Evolutionary conservation across 306 rosid genomes (phyloP), one percentile per base, ranked within the genome.

Genomic region (Cercis canadensis): DNA sequence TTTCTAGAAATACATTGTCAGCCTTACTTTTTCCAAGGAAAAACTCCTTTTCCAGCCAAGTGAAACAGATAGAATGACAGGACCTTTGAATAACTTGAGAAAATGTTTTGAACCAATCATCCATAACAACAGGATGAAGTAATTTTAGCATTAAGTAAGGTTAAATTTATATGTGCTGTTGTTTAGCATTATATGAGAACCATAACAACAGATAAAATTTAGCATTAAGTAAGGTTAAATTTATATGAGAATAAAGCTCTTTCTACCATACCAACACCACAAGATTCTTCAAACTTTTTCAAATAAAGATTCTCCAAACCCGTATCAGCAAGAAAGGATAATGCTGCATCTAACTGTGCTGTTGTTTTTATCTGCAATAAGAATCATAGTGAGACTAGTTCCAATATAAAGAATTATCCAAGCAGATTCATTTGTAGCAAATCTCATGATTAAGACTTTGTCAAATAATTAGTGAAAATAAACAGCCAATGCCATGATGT

Each of bases 261-360:
- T 59, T 67, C 16, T 11, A 53, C 52, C 86, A 46, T 88, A 94
- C 99, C 99, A 77, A 53, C 32, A 39, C 0, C 34, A 15, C 5
- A 45, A 8, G 41, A 49, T 24, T 57, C 12, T 5, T 14, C 52
- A 15, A 95, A 87, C 58, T 86, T 87, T 45, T 66, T 64, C 78
- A 77, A 67, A 59, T 85, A 82, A 53, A 91, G 82, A 55, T 76
- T 51, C 56, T 87, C 96, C 0, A 40, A 33, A 34, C 83, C 96
- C 6, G 77, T 69, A 7, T 70, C 37, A 44, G 85, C 72, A 57
- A 94, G 84, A 80, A 83, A 94, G 8, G 86, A 69, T 24, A 94
- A 79, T 4, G 97, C 95, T 0, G 92, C 99, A 51, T 94, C 99
- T 67, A 94, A 86, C 74, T 94, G 97, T 0, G 92, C 96, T 0